phyloP scores from a whole-genome alignment of 208 protist genomes.

The Leishmania martiniquensis region DNA sequence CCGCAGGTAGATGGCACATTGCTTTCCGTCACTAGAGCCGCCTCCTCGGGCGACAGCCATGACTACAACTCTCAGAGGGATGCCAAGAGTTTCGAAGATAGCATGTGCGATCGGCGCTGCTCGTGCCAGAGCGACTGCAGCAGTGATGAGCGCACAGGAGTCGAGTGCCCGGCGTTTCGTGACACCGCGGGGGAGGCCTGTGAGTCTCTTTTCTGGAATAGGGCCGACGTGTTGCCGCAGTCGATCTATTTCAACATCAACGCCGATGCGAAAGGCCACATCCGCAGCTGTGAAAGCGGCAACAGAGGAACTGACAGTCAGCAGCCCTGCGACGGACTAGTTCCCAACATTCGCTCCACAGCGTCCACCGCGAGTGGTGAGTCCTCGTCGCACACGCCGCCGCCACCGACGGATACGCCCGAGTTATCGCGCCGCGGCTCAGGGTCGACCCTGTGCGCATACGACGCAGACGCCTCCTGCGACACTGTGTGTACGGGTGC shows the following conservation, averaged over 20 bases:
- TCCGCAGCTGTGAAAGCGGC: background rate
- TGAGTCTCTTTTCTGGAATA: background rate
- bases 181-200: background rate
- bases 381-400: conserved; percentile 8
- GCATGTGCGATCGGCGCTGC: background rate
- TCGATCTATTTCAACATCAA: conserved; percentile 6
- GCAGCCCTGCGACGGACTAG: background rate
- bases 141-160: background rate
- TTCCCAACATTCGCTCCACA: background rate
- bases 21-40: conserved; percentile 4
- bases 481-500: background rate
- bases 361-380: conserved; percentile 6
- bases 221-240: conserved; percentile 5
- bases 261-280: background rate
- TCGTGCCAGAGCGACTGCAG: conserved; percentile 3
- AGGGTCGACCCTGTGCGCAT: background rate
- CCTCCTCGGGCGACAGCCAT: conserved; percentile 12
- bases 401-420: background rate
- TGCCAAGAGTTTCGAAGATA: background rate
- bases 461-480: background rate
- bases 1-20: background rate
- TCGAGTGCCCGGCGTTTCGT: conserved; percentile 4
- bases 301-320: conserved; percentile 12
- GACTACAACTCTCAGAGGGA: conserved; percentile 7
- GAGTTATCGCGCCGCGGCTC: background rate